phyloP scores from a whole-genome alignment of 208 protist genomes.

The Crithidia fasciculata region DNA sequence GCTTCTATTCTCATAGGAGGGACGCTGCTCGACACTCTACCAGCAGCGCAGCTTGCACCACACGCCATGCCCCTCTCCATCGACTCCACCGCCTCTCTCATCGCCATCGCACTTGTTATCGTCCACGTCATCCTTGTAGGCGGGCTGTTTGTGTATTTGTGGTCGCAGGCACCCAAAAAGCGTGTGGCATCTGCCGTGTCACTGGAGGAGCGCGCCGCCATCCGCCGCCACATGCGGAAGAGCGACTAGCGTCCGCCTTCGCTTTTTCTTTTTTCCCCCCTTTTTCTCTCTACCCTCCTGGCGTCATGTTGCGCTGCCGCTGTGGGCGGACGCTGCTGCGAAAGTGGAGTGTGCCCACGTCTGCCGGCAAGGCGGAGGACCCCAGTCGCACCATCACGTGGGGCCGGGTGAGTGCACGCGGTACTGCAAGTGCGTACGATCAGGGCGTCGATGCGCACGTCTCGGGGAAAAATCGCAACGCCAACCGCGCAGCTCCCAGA shows the following conservation, averaged over 20 bases:
- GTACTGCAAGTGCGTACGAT: conserved; percentile 25
- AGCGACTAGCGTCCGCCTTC: background rate
- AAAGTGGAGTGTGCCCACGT: conserved; percentile 15
- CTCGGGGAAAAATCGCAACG: conserved; percentile 11
- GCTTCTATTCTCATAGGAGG: too few species aligned
- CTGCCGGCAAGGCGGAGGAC: background rate
- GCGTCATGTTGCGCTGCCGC: background rate
- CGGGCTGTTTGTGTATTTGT: conserved; percentile 33
- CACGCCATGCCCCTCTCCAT: conserved; percentile 13
- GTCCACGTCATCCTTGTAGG: conserved; percentile 36
- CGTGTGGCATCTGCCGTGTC: conserved; percentile 10
- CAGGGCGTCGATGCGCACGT: conserved; percentile 17
- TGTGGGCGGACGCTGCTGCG: background rate
- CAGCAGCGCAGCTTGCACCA: background rate
- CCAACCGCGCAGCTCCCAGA: conserved; percentile 24
- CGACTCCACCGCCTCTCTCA: conserved; percentile 22
- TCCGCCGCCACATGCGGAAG: conserved; percentile 31
- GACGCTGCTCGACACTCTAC: too few species aligned
- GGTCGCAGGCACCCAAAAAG: conserved; percentile 31
- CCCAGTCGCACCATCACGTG: conserved; percentile 10
- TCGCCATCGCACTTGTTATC: conserved; percentile 28
- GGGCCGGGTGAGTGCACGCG: conserved; percentile 42
- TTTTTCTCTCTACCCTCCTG: background rate
- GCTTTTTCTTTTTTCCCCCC: background rate
- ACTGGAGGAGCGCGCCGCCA: conserved; percentile 16